Conservation (phyloP, 345 rosid species). For the Hibiscus tridactylites region DNA sequence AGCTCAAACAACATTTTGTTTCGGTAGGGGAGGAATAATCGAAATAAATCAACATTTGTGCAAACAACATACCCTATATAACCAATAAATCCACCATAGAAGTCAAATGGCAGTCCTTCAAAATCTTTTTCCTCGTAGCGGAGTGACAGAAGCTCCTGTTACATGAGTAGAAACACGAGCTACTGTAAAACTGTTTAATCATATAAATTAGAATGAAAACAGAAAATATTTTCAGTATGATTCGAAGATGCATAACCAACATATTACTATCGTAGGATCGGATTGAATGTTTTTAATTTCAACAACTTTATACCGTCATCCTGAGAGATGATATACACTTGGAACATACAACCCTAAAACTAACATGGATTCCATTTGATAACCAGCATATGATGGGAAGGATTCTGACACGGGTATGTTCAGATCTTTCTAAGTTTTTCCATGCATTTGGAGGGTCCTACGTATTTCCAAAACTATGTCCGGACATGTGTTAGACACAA, state of each 20-base stretch:
- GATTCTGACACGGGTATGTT: not conserved
- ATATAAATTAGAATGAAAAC: not conserved
- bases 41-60: slow-evolving; percentile 8
- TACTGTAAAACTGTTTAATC: not conserved
- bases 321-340: not conserved
- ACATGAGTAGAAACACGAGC: slow-evolving; percentile 7
- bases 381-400: not conserved
- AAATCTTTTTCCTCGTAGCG: slow-evolving; percentile 58
- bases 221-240: not conserved
- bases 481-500: not conserved
- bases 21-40: not conserved
- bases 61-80: slow-evolving; percentile 67
- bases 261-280: not conserved
- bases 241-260: not conserved
- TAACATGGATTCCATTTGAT: not conserved
- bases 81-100: slow-evolving; percentile 89
- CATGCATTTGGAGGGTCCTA: not conserved
- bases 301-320: not conserved
- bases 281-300: not conserved
- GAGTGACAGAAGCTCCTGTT: slow-evolving; percentile 69
- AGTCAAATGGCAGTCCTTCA: slow-evolving; percentile 80
- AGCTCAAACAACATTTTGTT: not conserved
- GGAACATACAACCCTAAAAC: not conserved
- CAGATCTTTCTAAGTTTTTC: not conserved
- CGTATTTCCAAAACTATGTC: not conserved